Evolutionary conservation across 345 rosid genomes (phyloP), one percentile per base, ranked within the genome.

Genomic region (Laguncularia racemosa): DNA sequence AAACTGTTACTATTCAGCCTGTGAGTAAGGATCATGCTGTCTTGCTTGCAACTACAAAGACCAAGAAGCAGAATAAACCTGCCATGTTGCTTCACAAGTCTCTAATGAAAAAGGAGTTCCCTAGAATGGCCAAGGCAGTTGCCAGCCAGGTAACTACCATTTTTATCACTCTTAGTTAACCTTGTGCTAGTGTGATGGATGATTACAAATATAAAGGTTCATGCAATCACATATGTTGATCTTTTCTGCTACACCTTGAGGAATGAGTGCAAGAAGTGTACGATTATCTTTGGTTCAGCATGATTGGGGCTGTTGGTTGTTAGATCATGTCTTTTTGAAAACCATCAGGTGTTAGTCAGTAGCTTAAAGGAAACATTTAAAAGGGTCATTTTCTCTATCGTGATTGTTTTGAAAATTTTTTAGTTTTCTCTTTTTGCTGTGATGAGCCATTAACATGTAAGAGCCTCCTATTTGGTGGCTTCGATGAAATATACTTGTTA

Each of bases 1-100:
- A 84, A 65, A 86, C 98, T 0, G 88, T 89, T n/a, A 76, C 84
- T 12, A 78, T 92, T 70, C 95, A 80, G 78, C 48, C 73, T 16
- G 93, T 66, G 14, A 71, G 60, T 18, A 77, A 83, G 71, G 98
- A 89, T 15, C 79, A 68, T 56, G 69, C 72, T 44, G 81, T 89
- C 55, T 72, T 86, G 53, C 79, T 92, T 8, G 86, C 86, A 14
- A 89, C 95, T 4, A 66, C 82, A 16, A 92, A 86, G 87, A 83
- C 89, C 59, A 92, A 80, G 86, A 81, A 75, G 57, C 83, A 81
- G 58, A 76, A 73, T 71, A 79, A 79, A 18, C 83, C 83, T 1
- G 47, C 82, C 14, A 49, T 70, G 8, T 59, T 78, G 74, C 74
- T 76, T 70, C 83, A 81, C 56, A 81, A 76, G 64, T 76, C 77